These are phyloP conservation scores for Yamagishiella unicocca DNA, from an alignment of 139 green algal genomes.

Conservation along the genomic window DNA sequence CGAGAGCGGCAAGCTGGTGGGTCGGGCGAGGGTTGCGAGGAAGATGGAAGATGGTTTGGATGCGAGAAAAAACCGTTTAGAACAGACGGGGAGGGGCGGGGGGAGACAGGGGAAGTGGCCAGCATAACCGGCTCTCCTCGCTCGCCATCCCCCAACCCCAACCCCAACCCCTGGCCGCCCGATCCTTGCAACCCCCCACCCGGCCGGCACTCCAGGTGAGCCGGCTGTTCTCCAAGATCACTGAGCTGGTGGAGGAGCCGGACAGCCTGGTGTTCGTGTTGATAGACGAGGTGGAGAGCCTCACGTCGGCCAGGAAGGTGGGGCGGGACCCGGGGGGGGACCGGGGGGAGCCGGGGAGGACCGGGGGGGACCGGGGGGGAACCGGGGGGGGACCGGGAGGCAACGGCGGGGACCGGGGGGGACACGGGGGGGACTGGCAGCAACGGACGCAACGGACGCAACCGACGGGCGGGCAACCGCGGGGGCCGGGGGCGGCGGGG, in stretches of 20 bases:
- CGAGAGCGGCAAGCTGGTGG: conserved; percentile 91
- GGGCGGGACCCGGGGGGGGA: neutral
- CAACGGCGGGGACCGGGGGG: no score
- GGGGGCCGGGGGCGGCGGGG: no score
- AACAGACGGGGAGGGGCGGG: no score
- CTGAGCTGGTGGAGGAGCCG: conserved; percentile 89
- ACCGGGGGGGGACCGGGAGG: no score
- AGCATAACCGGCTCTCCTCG: no score
- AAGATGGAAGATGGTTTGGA: no score
- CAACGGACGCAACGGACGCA: no score
- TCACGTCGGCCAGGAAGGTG: conserved; percentile 67
- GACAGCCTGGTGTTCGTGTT: conserved; percentile 95
- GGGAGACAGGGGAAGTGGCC: no score
- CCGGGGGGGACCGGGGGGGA: neutral
- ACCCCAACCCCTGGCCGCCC: neutral
- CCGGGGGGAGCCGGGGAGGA: neutral
- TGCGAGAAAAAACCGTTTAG: no score
- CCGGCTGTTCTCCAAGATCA: conserved; percentile 88
- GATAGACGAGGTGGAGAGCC: conserved; percentile 93
- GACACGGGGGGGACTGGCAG: no score
- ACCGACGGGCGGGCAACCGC: no score
- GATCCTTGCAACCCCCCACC: neutral
- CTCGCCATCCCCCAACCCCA: no score
- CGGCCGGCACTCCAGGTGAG: conserved; percentile 34
- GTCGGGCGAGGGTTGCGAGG: neutral